phyloP scores from a whole-genome alignment of 768 basidiomycete genomes.

The Nidularia pulvinata region DNA sequence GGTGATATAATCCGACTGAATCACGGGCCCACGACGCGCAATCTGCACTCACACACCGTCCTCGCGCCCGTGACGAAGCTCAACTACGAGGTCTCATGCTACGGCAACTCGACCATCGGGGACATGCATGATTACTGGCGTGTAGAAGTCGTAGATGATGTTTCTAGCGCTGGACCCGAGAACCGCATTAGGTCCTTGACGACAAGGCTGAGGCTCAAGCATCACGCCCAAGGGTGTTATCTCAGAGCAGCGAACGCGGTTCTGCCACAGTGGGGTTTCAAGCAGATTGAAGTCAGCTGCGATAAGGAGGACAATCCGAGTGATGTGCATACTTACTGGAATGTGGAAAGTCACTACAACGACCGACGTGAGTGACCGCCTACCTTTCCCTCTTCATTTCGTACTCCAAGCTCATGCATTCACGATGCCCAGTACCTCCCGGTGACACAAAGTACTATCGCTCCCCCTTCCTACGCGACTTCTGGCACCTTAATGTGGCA shows the following conservation, averaged over 20 bases:
- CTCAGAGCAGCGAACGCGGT: slow-evolving; percentile 85
- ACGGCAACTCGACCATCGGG: slow-evolving; percentile 89
- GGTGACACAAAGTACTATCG: slow-evolving; percentile 83
- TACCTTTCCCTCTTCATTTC: background rate
- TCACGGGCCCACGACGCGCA: slow-evolving; percentile 83
- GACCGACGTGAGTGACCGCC: slow-evolving; percentile 69
- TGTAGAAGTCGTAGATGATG: slow-evolving; percentile 93
- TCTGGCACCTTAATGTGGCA: slow-evolving; percentile 98
- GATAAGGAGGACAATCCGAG: slow-evolving; percentile 82
- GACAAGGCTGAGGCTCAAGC: slow-evolving; percentile 84
- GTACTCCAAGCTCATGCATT: background rate
- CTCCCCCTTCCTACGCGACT: slow-evolving; percentile 95
- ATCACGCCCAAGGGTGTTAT: slow-evolving; percentile 81
- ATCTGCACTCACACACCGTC: slow-evolving; percentile 90
- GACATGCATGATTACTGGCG: slow-evolving; percentile 91
- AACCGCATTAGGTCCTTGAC: slow-evolving; percentile 86
- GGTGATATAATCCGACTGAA: slow-evolving; percentile 81
- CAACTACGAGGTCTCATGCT: slow-evolving; percentile 91
- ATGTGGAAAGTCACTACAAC: slow-evolving; percentile 98
- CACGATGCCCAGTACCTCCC: slow-evolving; percentile 61
- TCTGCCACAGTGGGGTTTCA: slow-evolving; percentile 98
- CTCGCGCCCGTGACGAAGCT: slow-evolving; percentile 88
- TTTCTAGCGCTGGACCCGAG: slow-evolving; percentile 54
- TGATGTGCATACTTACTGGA: slow-evolving; percentile 94
- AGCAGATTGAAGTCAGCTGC: slow-evolving; percentile 97